Evolutionary conservation across 2,329 filamentous ascomycete genomes (phyloP), one percentile per base, ranked within the genome.

Genomic region (Kalaharituber pfeilii): DNA sequence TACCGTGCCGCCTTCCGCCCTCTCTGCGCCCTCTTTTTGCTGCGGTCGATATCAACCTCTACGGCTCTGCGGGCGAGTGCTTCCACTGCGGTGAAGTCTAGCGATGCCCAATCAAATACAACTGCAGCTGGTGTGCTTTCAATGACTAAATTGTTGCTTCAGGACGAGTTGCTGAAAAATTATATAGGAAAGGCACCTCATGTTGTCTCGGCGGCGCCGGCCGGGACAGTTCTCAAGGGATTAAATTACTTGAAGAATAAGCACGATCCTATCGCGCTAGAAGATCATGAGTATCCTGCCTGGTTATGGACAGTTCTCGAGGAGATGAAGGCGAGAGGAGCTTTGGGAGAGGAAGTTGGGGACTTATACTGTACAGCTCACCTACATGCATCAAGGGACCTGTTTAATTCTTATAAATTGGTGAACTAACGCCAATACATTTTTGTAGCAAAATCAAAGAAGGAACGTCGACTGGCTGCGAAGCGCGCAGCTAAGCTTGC

Each of bases 241-340:
- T 71, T 93, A 54, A 89, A 86, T 68, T 89, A 83, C 69, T 69
- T 81, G 64, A 91, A 91, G 71, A 78, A 77, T 61, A 75, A 76
- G 65, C 70, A 74, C 30, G 84, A 89, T 65, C 85, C 86, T 0
- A 72, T 89, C 5, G 86, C 86, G 8, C 67, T 80, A 63, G 73
- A 79, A 29, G 86, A 93, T 62, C 73, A 79, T 22, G 82, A 84
- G 58, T 93, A 93, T 68, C 86, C 86, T 2, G 72, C 72, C 24
- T 93, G 86, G 86, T 68, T 93, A 58, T 93, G 86, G 86, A 73
- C 69, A 2, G 79, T 83, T 61, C 69, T 91, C 53, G 76, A 80
- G 51, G 72, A 68, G 63, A 70, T 77, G 68, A 78, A 75, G 65
- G 67, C 64, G 2, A 68, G 69, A 20, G 70, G 68, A 13, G 71